Percentiles rank a stretch among this genome's conserved stretches.
These are phyloP conservation scores for Fusarium illudens DNA, from an alignment of 2,329 filamentous ascomycete species.

Conservation along the genomic window DNA sequence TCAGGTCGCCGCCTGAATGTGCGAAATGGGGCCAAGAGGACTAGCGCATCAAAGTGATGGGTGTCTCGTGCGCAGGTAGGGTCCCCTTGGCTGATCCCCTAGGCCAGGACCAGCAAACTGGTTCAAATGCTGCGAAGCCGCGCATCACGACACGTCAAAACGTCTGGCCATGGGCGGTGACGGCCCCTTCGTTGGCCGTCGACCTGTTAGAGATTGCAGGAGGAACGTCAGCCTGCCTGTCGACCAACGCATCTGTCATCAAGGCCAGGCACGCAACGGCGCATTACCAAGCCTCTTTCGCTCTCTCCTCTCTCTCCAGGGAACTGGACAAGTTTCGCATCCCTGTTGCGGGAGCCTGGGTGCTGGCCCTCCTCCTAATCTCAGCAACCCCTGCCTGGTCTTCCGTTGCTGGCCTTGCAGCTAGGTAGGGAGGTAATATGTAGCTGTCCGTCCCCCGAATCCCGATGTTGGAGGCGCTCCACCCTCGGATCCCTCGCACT, in stretches of 20 bases:
- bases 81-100: conserved; percentile 30
- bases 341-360: conserved; percentile 32
- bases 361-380: conserved; percentile 34
- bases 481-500: conserved; percentile 28
- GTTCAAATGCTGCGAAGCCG: conserved; percentile 18
- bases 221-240: conserved; percentile 22
- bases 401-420: conserved; percentile 22
- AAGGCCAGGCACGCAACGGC: conserved; percentile 2
- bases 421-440: too few species aligned
- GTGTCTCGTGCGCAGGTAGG: conserved; percentile 30
- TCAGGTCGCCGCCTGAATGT: conserved; percentile 9
- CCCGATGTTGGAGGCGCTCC: conserved; percentile 20
- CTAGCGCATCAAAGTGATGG: conserved; percentile 28
- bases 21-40: conserved; percentile 27
- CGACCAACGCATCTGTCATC: conserved; percentile 11
- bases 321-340: conserved; percentile 32
- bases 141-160: neutral
- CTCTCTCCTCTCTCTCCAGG: conserved; percentile 2
- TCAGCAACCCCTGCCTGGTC: conserved; percentile 33
- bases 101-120: conserved; percentile 23
- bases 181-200: neutral
- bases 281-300: neutral
- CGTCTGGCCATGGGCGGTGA: neutral
- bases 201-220: conserved; percentile 17
- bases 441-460: neutral